Evolutionary conservation across 257 asterid species (phyloP).

Genomic region (Asclepias syriaca): DNA sequence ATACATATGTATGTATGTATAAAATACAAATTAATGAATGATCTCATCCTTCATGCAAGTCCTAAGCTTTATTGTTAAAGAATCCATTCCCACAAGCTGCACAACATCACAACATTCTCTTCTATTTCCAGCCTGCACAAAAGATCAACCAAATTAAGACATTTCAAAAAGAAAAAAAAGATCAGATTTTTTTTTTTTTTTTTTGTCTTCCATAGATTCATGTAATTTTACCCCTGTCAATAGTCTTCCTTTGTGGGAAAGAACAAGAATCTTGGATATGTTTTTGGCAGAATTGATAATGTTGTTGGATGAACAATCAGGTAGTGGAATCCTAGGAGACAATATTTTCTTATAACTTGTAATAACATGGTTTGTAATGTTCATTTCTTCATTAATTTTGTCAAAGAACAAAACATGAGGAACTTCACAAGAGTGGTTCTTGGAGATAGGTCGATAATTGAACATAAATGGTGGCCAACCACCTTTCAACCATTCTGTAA

Average conservation of each 20-base stretch:
- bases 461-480: constrained; percentile 20
- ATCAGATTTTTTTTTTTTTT: not conserved
- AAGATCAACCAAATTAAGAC: not conserved
- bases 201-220: not conserved
- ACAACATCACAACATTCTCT: constrained; percentile 33
- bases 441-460: constrained; percentile 7
- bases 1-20: too few species aligned
- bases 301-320: constrained; percentile 8
- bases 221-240: constrained; percentile 21
- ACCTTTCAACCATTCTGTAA: constrained; percentile 15
- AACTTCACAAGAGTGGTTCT: constrained; percentile 19
- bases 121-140: constrained; percentile 23
- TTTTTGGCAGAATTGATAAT: constrained; percentile 18
- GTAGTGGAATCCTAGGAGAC: not conserved
- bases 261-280: constrained; percentile 17
- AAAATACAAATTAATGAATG: not conserved
- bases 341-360: constrained; percentile 16
- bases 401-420: constrained; percentile 25
- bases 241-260: constrained; percentile 14
- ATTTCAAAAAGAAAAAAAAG: not conserved
- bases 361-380: not conserved
- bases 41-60: constrained; percentile 21
- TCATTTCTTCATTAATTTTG: constrained; percentile 4
- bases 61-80: constrained; percentile 22
- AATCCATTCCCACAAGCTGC: constrained; percentile 16